These are phyloP conservation scores for Colletotrichum tropicale DNA, from an alignment of 2,329 filamentous ascomycete species.

Conservation along the genomic window DNA sequence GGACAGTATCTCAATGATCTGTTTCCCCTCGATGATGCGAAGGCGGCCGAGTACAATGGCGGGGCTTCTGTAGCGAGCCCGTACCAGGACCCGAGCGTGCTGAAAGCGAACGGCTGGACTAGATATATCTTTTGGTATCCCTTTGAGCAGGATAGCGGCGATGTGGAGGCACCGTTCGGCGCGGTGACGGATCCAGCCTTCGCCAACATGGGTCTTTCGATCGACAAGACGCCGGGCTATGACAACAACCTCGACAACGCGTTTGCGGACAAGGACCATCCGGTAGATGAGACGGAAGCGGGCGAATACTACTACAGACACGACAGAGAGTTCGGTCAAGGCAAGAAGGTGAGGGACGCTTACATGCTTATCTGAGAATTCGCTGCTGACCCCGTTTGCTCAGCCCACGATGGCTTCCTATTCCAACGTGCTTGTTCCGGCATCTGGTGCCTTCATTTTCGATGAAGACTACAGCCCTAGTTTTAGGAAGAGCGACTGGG, in stretches of 20 bases:
- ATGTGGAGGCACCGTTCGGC: neutral
- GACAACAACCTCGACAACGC: neutral
- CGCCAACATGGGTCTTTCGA: neutral
- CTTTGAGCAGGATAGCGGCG: neutral
- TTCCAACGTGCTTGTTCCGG: neutral
- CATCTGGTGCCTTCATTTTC: neutral
- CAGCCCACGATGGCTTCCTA: neutral
- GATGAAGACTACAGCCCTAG: neutral
- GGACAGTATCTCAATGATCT: neutral
- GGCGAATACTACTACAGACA: neutral
- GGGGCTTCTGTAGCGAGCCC: neutral
- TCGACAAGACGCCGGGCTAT: neutral
- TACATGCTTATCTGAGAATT: neutral
- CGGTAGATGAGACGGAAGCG: neutral
- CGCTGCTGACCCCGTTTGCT: neutral
- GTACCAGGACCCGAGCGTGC: neutral
- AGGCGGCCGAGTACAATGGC: neutral
- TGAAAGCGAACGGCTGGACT: neutral
- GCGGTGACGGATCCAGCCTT: accelerated
- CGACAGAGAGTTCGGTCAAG: neutral
- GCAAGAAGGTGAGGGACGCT: neutral
- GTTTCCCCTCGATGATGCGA: neutral
- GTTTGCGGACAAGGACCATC: neutral
- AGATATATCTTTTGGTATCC: neutral
- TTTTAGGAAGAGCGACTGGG: too few species aligned